Base-by-base conservation (phyloP, 1,139 yeast genomes). In the Pneumocystis wakefieldiae region DNA sequence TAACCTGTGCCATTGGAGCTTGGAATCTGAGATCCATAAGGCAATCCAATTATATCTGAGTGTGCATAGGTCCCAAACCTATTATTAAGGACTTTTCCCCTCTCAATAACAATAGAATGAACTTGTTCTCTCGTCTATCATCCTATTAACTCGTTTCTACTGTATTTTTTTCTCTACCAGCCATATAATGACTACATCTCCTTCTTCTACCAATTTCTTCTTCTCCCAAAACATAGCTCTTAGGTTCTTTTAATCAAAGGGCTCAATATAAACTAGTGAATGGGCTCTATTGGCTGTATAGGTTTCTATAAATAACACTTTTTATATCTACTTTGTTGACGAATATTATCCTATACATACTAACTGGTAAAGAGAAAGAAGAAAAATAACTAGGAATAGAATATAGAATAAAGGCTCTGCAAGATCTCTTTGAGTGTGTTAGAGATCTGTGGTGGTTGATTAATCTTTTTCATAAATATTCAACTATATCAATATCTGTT, bases 41-140 rank as follows among this genome's bases (percentile, higher is more conserved):
- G 80, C 72, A 81, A 76, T 1, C 96, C 96, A 64, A 94, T 82
- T 87, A 94, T 90, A 57, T 81, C 77, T 62, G 81, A 80, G 71
- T 92, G 97, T 29, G 85, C 87, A 72, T 88, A 94, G 38, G 85
- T 80, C 10, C 99, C 99, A 73, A 85, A 94, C 67, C 96, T 77
- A 8, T 97, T 90, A 73, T 89, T 87, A 68, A 92, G 77, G 2
- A 71, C 67, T 37, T 59, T 42, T 24, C 75, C 63, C 81, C 85
- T 7, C 85, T 89, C 57, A 75, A 90, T 82, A 2, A 76, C 78
- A 57, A 91, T 75, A 0, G 97, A 95, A 71, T 87, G 88, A 67
- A 89, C 81, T 67, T 84, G 81, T 48, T 84, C 85, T 69, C 98
- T 79, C 59, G 92, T 85, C 61, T 57, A 24, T 10, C 3, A 24